Base-by-base conservation (phyloP, 2,329 filamentous ascomycete genomes). In the Hansfordia pulvinata region DNA sequence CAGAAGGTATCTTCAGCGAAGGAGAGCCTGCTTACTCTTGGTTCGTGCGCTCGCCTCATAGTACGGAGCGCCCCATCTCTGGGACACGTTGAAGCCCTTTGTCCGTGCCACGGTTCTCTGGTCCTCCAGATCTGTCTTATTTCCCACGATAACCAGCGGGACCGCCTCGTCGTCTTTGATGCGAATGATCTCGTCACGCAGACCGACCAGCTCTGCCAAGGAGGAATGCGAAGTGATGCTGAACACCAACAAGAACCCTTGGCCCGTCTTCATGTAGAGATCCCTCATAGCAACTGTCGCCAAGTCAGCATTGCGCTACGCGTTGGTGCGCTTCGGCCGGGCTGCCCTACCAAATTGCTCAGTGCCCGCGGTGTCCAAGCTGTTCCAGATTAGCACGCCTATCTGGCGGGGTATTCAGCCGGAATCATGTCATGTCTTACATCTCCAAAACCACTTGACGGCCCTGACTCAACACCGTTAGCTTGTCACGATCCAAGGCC, bases 261-360 rank as follows among this genome's bases (percentile, higher is more conserved):
- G 83, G 29, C 84, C 84, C 20, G 84, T 82, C 49, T 90, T 90
- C 82, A 93, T 92, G 60, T 93, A 90, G 23, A 88, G 63, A 48
- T 90, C 82, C 46, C 81, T 69, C 68, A 73, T 73, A 30, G 68
- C 67, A 40, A 72, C 63, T 72, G 34, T 13, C 30, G 17, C 19
- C 28, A 20, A 32, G 35, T 52, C 29, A 52, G 44, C 29, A n/a
- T n/a, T n/a, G n/a, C n/a, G n/a, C n/a, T n/a, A n/a, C n/a, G n/a
- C n/a, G n/a, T n/a, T n/a, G n/a, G n/a, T n/a, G n/a, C n/a, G n/a
- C n/a, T 5, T 5, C 6, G 13, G 17, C 14, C 8, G 17, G 24
- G n/a, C 24, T 28, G 14, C 63, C 77, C 55, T 64, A 88, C 82
- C 88, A 55, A 93, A 93, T 50, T 93, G 84, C 51, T 93, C 84